These are phyloP conservation scores for Solanum habrochaites DNA, from an alignment of 257 asterid genomes.

Conservation along the genomic window DNA sequence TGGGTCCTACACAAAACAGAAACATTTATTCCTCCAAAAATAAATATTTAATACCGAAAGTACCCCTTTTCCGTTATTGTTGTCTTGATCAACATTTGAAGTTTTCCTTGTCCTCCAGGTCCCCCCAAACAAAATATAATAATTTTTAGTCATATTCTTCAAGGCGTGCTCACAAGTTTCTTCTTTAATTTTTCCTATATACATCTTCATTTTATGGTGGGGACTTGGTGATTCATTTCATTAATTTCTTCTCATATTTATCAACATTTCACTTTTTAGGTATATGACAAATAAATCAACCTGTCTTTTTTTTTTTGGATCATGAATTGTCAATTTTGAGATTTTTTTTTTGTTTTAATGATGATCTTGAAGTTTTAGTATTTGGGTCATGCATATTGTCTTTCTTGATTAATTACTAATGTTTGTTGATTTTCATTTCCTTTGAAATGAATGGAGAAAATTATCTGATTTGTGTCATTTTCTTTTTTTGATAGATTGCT, in stretches of 20 bases:
- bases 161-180: background rate
- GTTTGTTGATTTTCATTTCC: background rate
- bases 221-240: background rate
- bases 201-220: background rate
- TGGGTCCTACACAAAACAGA: background rate
- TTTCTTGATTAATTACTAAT: background rate
- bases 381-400: background rate
- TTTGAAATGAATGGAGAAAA: background rate
- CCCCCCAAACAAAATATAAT: background rate
- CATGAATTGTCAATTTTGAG: background rate
- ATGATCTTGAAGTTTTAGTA: background rate
- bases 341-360: background rate
- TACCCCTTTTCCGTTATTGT: constrained; percentile 25
- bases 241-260: background rate
- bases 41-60: background rate
- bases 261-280: background rate
- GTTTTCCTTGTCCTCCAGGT: constrained; percentile 3
- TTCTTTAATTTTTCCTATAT: background rate
- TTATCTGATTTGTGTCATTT: background rate
- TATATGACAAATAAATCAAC: background rate
- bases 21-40: background rate
- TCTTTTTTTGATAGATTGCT: background rate
- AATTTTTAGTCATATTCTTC: background rate
- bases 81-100: constrained; percentile 10
- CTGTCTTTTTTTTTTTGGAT: background rate